A percentile compares a stretch with the other conserved stretches of the same genome.
Conservation (phyloP, 2,329 filamentous ascomycete genomes). For the Rhytidhysteron rufulum region DNA sequence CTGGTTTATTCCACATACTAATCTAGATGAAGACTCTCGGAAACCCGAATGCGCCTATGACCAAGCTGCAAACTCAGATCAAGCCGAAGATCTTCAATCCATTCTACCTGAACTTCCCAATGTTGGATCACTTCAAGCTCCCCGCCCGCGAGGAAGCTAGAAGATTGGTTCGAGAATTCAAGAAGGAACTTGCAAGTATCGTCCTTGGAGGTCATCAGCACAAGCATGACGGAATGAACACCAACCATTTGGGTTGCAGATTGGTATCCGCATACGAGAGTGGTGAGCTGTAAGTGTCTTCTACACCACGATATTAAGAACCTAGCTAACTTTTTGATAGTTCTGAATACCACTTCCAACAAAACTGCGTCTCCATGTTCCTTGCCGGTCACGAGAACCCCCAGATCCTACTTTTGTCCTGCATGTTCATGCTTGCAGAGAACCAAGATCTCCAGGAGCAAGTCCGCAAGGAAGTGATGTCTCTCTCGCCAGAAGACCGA, state of each 20-base stretch:
- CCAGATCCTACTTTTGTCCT: conserved; percentile 9
- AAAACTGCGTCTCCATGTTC: conserved; percentile 11
- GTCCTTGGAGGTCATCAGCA: conserved; percentile 9
- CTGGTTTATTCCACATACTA: too few species aligned
- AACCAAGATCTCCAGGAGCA: too few species aligned
- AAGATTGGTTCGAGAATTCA: conserved; percentile 8
- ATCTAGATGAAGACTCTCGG: too few species aligned
- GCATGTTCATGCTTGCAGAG: conserved; percentile 10
- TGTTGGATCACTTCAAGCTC: conserved; percentile 8
- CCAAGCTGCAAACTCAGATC: too few species aligned
- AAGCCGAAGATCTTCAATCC: too few species aligned
- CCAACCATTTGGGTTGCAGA: conserved; percentile 8
- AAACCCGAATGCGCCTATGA: too few species aligned
- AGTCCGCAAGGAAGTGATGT: too few species aligned
- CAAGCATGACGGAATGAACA: conserved; percentile 5
- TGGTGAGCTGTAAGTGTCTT: conserved; percentile 4
- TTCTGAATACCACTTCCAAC: conserved; percentile 6
- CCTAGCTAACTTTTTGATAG: neutral
- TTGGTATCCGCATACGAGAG: conserved; percentile 8
- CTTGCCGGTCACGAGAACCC: conserved; percentile 13
- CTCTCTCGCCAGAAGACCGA: too few species aligned
- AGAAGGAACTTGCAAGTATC: conserved; percentile 6
- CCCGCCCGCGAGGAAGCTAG: conserved; percentile 9
- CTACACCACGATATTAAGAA: too few species aligned
- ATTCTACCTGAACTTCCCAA: conserved; percentile 4